Evolutionary conservation across 1,139 yeast species (phyloP).

Genomic region (Dujonia santamariae): DNA sequence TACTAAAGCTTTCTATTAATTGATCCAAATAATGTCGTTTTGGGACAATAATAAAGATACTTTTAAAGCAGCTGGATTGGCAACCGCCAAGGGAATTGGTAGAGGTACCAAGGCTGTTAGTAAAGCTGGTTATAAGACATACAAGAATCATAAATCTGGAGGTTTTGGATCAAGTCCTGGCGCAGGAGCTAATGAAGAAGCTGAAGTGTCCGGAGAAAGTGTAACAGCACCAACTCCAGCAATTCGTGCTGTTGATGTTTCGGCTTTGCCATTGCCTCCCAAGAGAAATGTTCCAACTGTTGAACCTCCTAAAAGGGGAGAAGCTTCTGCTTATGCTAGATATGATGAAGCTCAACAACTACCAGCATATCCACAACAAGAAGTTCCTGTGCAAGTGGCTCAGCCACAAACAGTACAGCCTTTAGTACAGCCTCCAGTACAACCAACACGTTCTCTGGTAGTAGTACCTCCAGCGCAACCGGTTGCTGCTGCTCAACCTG

Average conservation of each 20-base stretch:
- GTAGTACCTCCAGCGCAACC: background rate
- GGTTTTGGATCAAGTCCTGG: slow-evolving; percentile 8
- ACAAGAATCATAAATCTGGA: slow-evolving; percentile 35
- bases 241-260: slow-evolving; percentile 21
- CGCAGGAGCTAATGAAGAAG: slow-evolving; percentile 4
- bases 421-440: slow-evolving; percentile 5
- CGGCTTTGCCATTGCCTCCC: slow-evolving; percentile 38
- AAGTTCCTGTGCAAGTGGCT: background rate
- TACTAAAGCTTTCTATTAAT: too few relatives aligned
- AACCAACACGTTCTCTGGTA: slow-evolving; percentile 1
- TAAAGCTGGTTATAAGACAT: slow-evolving; percentile 49
- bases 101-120: slow-evolving; percentile 45
- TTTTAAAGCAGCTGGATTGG: slow-evolving; percentile 44
- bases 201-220: slow-evolving; percentile 2
- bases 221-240: slow-evolving; percentile 13
- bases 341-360: background rate
- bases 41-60: slow-evolving; percentile 55
- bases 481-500: background rate
- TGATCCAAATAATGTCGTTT: slow-evolving; percentile 37
- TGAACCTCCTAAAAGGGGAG: slow-evolving; percentile 8
- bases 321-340: slow-evolving; percentile 4
- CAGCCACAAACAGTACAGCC: slow-evolving; percentile 5
- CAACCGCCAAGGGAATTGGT: slow-evolving; percentile 49
- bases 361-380: slow-evolving; percentile 7
- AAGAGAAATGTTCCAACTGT: slow-evolving; percentile 25